A percentile compares a stretch with the other conserved stretches of the same genome.
phyloP scores from a whole-genome alignment of 345 rosid species.

The Gossypium anomalum region DNA sequence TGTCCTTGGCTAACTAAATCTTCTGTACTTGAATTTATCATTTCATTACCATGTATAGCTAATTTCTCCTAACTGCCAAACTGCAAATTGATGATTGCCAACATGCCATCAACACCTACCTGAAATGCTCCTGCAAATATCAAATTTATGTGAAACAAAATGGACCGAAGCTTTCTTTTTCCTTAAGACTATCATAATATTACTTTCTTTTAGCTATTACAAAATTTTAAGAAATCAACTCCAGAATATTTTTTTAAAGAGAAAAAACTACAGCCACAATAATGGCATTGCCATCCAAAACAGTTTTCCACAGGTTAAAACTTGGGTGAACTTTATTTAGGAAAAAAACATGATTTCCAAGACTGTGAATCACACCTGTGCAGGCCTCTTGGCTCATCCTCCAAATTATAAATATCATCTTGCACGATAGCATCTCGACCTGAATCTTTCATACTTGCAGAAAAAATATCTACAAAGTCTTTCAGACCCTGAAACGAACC shows the following conservation, averaged over 20 bases:
- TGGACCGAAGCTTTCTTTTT: background rate
- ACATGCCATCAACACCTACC: background rate
- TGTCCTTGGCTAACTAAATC: background rate
- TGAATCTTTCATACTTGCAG: slow-evolving; percentile 24
- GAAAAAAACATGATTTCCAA: background rate
- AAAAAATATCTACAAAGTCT: slow-evolving; percentile 32
- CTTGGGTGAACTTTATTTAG: background rate
- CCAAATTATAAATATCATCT: slow-evolving; percentile 24
- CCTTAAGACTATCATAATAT: background rate
- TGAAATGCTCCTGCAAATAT: slow-evolving; percentile 14
- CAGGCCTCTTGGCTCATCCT: slow-evolving; percentile 27
- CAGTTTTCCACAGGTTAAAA: background rate
- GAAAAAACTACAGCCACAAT: background rate
- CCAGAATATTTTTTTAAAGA: background rate
- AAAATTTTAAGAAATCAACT: background rate
- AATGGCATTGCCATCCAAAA: background rate
- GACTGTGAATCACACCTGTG: slow-evolving; percentile 30
- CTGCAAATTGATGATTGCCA: background rate
- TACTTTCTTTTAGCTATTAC: background rate
- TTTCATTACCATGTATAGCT: background rate
- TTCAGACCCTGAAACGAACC: slow-evolving; percentile 50
- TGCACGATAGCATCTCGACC: slow-evolving; percentile 17
- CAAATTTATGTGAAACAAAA: background rate
- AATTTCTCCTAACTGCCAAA: background rate
- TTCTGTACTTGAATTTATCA: background rate